These are phyloP conservation scores for Suhomyces canberraensis DNA, from an alignment of 805 yeast genomes.

Conservation along the genomic window DNA sequence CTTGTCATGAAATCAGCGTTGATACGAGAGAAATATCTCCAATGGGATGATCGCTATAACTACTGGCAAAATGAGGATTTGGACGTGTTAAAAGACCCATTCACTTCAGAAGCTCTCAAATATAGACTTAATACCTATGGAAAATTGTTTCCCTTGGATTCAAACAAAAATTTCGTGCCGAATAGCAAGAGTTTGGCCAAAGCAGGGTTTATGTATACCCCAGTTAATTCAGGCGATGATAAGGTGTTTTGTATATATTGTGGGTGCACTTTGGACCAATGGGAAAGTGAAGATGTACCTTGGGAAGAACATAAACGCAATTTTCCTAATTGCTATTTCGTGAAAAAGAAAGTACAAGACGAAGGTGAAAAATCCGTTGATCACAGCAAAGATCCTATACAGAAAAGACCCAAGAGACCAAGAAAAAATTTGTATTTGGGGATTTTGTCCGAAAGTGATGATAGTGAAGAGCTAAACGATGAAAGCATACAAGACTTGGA, in stretches of 20 bases:
- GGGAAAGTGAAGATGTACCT: constrained; percentile 68
- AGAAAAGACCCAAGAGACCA: not conserved
- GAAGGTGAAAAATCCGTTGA: not conserved
- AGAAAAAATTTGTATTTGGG: constrained; percentile 2
- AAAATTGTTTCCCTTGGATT: constrained; percentile 7
- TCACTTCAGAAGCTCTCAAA: constrained; percentile 1
- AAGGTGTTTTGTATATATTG: constrained; percentile 31
- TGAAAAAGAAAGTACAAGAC: not conserved
- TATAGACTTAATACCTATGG: constrained; percentile 9
- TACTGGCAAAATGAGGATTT: constrained; percentile 10
- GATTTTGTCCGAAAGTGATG: constrained; percentile 1
- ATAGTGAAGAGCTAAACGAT: not conserved
- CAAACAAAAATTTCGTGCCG: not conserved
- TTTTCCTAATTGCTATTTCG: constrained; percentile 9
- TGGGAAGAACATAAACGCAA: constrained; percentile 47
- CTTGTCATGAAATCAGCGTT: constrained; percentile 9
- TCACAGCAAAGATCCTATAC: not conserved
- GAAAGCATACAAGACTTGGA: not conserved
- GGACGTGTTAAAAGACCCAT: constrained; percentile 7
- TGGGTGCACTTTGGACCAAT: constrained; percentile 35
- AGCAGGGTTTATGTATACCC: constrained; percentile 43
- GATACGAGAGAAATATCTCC: constrained; percentile 7
- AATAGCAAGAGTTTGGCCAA: constrained; percentile 29
- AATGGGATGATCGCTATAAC: constrained; percentile 1
- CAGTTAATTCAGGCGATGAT: constrained; percentile 28